Conservation (phyloP, 306 rosid genomes). For the Dalbergia oliveri region DNA sequence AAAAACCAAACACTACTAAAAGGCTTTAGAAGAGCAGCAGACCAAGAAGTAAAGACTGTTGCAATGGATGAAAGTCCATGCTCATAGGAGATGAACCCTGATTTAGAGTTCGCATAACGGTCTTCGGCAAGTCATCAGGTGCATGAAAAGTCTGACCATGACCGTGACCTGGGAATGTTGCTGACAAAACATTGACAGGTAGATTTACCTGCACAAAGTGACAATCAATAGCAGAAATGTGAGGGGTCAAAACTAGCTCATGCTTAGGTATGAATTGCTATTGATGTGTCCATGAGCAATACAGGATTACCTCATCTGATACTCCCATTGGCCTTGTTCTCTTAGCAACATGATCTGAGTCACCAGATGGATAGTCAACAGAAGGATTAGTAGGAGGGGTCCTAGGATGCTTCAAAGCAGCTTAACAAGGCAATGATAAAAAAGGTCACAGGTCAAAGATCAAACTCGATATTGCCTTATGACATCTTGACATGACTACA, state of each 20-base stretch:
- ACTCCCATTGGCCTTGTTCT: conserved; percentile 91
- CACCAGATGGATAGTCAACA: conserved; percentile 88
- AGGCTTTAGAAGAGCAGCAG: conserved; percentile 39
- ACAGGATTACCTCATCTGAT: conserved; percentile 74
- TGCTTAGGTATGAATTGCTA: conserved; percentile 11
- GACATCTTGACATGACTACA: conserved; percentile 21
- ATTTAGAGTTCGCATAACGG: conserved; percentile 72
- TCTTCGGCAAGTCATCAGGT: conserved; percentile 91
- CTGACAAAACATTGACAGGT: conserved; percentile 89
- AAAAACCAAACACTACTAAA: conserved; percentile 17
- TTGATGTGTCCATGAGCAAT: conserved; percentile 32
- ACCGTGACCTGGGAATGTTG: conserved; percentile 78
- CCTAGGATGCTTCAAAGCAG: conserved; percentile 96
- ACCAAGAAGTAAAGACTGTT: conserved; percentile 97
- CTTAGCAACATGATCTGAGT: conserved; percentile 92
- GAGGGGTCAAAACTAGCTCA: conserved; percentile 2
- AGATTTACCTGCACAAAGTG: conserved; percentile 77
- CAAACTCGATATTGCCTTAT: conserved; percentile 31
- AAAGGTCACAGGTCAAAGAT: conserved; percentile 32
- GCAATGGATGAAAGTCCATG: conserved; percentile 98
- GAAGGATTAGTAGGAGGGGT: conserved; percentile 97
- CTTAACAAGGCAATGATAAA: conserved; percentile 55
- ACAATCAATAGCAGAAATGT: conserved; percentile 28
- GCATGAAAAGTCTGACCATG: conserved; percentile 82
- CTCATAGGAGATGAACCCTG: conserved; percentile 99